Percentiles rank a stretch among this genome's conserved stretches.
These are phyloP conservation scores for Naumovozyma castellii DNA, from an alignment of 805 yeast species.

Conservation along the genomic window DNA sequence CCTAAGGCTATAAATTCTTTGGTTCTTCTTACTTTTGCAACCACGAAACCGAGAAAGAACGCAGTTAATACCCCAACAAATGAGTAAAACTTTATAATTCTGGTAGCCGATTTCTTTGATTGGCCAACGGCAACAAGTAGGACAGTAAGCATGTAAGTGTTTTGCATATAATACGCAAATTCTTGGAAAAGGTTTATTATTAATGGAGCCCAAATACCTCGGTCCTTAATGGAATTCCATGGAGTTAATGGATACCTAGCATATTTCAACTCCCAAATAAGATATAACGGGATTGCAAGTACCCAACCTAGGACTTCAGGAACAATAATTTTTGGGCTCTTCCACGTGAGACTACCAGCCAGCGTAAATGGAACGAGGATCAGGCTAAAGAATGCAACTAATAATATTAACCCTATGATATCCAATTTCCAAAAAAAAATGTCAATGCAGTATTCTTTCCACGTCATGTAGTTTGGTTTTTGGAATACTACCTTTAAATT, in stretches of 20 bases:
- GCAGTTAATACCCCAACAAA: constrained; percentile 60
- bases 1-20: constrained; percentile 57
- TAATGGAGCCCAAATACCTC: constrained; percentile 60
- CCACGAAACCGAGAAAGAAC: constrained; percentile 45
- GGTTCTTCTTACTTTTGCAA: constrained; percentile 40
- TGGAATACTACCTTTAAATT: constrained; percentile 7
- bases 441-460: constrained; percentile 24
- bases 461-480: constrained; percentile 4
- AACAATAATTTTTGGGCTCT: constrained; percentile 46
- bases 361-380: constrained; percentile 60
- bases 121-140: constrained; percentile 50
- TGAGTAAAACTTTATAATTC: constrained; percentile 53
- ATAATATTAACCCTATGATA: constrained; percentile 46
- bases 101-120: constrained; percentile 50
- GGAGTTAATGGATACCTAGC: constrained; percentile 53
- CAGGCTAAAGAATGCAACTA: constrained; percentile 48
- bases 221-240: constrained; percentile 42
- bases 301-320: constrained; percentile 52
- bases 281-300: constrained; percentile 42
- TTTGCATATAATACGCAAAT: constrained; percentile 56
- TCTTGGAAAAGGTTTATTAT: constrained; percentile 46
- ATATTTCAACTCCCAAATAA: constrained; percentile 46
- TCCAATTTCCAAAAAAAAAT: constrained; percentile 52
- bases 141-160: constrained; percentile 55
- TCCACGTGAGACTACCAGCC: constrained; percentile 57